Evolutionary conservation across 192 early-diverging fungal genomes (phyloP).

Genomic region (Chytriomyces confervae): DNA sequence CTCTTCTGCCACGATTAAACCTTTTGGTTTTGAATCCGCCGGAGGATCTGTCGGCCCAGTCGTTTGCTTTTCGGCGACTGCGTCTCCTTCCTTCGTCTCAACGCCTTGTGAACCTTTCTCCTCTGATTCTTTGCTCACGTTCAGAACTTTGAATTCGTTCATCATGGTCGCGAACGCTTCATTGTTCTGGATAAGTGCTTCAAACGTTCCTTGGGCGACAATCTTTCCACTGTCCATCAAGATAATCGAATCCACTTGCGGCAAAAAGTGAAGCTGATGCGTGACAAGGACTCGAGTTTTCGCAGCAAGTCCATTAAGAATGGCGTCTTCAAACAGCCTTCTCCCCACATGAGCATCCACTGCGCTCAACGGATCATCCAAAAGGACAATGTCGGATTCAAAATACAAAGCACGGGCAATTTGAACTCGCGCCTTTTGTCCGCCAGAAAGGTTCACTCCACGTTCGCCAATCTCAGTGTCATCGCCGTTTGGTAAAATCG

Average conservation of each 20-base stretch:
- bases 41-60: not conserved
- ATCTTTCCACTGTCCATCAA: conserved; percentile 71
- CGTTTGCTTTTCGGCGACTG: not conserved
- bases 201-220: conserved; percentile 65
- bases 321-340: conserved; percentile 78
- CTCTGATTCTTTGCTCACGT: conserved; percentile 13
- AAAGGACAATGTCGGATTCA: conserved; percentile 73
- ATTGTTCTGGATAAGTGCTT: conserved; percentile 57
- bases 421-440: conserved; percentile 83
- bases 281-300: conserved; percentile 88
- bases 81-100: not conserved
- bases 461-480: conserved; percentile 57
- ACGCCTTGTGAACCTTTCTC: conserved; percentile 33
- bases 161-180: conserved; percentile 54
- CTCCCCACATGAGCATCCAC: conserved; percentile 75
- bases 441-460: conserved; percentile 59
- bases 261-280: conserved; percentile 75
- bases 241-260: conserved; percentile 72
- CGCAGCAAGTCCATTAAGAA: conserved; percentile 60
- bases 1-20: conserved; percentile 78
- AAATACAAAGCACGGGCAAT: conserved; percentile 81
- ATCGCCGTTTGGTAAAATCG: conserved; percentile 69
- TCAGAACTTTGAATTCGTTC: conserved; percentile 25
- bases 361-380: conserved; percentile 90
- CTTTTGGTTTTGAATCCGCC: conserved; percentile 30